Percentiles rank a stretch among this genome's conserved stretches.
phyloP scores from a whole-genome alignment of 179 eudicot genomes.

The Drosera spatulata region DNA sequence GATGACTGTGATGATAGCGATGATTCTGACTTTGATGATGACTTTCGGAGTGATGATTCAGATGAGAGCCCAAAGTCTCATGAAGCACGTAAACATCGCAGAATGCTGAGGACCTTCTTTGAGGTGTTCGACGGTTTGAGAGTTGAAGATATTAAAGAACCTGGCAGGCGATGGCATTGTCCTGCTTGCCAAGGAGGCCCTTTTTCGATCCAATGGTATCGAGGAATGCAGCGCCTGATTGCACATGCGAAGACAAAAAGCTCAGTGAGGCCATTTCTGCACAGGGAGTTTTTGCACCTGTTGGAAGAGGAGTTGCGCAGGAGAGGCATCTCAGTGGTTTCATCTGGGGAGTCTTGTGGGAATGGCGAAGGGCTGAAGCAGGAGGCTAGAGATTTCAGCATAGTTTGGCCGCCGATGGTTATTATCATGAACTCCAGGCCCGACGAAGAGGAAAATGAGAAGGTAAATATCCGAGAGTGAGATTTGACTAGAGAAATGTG shows the following conservation, averaged over 20 bases:
- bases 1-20: conserved; percentile 25
- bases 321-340: conserved; percentile 47
- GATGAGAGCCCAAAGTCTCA: conserved; percentile 37
- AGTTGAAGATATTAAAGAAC: conserved; percentile 45
- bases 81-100: conserved; percentile 36
- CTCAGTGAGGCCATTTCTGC: conserved; percentile 49
- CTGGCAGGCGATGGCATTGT: conserved; percentile 80
- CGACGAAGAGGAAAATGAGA: conserved; percentile 57
- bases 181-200: conserved; percentile 93
- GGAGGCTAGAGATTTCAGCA: conserved; percentile 27
- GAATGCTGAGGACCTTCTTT: conserved; percentile 44
- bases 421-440: conserved; percentile 55
- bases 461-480: conserved; percentile 22
- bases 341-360: conserved; percentile 54
- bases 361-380: conserved; percentile 44
- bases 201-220: conserved; percentile 79
- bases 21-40: conserved; percentile 44
- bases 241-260: conserved; percentile 71
- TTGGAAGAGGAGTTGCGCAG: conserved; percentile 67
- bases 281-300: conserved; percentile 52
- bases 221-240: conserved; percentile 52
- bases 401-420: conserved; percentile 92
- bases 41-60: conserved; percentile 37
- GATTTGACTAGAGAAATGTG: too few species aligned
- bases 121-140: conserved; percentile 35